Evolutionary conservation across 345 rosid species (phyloP).

Genomic region (Brassica carinata): DNA sequence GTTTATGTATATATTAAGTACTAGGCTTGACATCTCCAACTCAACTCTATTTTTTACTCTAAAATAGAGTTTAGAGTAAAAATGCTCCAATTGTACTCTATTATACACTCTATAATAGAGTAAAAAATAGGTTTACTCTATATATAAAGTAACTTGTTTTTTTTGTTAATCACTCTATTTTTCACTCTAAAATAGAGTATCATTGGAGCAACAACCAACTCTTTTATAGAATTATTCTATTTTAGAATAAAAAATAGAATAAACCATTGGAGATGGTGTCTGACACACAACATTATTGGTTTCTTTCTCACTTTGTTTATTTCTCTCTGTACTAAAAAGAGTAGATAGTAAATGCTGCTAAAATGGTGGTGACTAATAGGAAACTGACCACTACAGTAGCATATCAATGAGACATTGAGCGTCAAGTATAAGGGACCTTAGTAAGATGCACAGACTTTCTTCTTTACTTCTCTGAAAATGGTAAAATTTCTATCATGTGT

Average conservation of each 20-base stretch:
- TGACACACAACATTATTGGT: background rate
- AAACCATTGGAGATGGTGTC: too few relatives aligned
- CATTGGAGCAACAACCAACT: too few relatives aligned
- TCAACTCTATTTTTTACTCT: too few relatives aligned
- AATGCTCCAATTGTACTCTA: too few relatives aligned
- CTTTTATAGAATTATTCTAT: too few relatives aligned
- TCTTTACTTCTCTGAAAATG: constrained; percentile 18
- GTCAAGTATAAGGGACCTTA: constrained; percentile 7
- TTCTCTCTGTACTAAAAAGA: constrained; percentile 25
- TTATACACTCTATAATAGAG: too few relatives aligned
- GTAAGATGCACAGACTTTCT: constrained; percentile 26
- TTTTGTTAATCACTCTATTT: too few relatives aligned
- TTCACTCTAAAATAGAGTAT: too few relatives aligned
- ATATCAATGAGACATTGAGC: constrained; percentile 28
- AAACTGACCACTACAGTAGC: constrained; percentile 7
- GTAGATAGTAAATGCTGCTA: constrained; percentile 34
- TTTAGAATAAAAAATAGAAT: too few relatives aligned
- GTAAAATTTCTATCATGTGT: constrained; percentile 1
- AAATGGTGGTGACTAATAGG: constrained; percentile 33
- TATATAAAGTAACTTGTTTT: too few relatives aligned
- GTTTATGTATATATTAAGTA: background rate
- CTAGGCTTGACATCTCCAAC: background rate
- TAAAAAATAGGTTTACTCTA: too few relatives aligned
- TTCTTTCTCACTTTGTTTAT: background rate
- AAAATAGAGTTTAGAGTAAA: too few relatives aligned